Evolutionary conservation across 768 basidiomycete species (phyloP).

Genomic region (Kwoniella sp.): DNA sequence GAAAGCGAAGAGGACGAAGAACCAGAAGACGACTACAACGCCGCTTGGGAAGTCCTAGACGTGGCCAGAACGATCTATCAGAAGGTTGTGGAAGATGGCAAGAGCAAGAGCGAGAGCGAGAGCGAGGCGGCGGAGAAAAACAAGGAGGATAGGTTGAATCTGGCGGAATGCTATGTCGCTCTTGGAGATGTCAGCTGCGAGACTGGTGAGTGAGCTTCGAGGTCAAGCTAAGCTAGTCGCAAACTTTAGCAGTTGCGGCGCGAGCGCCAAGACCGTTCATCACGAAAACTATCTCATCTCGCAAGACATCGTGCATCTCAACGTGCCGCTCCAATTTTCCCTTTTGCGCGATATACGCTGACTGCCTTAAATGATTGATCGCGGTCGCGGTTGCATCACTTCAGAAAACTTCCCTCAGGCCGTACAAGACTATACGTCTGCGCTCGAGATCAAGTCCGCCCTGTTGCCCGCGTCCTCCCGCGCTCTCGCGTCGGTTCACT

Average conservation of each 20-base stretch:
- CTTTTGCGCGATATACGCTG: no score
- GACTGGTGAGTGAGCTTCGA: conserved; percentile 73
- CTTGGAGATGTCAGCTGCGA: conserved; percentile 96
- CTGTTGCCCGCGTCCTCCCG: conserved; percentile 85
- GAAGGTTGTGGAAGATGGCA: conserved; percentile 64
- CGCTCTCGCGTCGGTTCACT: conserved; percentile 90
- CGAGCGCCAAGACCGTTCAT: no score
- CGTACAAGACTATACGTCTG: conserved; percentile 79
- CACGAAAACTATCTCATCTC: no score
- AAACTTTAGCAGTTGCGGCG: no score
- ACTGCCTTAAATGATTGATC: no score
- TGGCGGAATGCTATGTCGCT: conserved; percentile 86
- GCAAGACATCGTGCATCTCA: no score
- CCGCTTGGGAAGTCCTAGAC: conserved; percentile 97
- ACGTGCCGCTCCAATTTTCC: no score
- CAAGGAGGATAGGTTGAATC: conserved; percentile 62
- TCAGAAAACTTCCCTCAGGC: conserved; percentile 96
- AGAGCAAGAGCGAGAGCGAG: conserved; percentile 57
- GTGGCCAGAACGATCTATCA: conserved; percentile 84
- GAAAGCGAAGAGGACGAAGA: conserved; percentile 53
- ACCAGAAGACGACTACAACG: conserved; percentile 96
- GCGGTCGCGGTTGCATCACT: no score
- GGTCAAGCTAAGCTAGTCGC: no score
- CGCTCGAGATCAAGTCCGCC: conserved; percentile 70
- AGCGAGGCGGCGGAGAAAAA: conserved; percentile 56